Conservation (phyloP, 2,329 filamentous ascomycete species). For the Scedosporium aurantiacum region DNA sequence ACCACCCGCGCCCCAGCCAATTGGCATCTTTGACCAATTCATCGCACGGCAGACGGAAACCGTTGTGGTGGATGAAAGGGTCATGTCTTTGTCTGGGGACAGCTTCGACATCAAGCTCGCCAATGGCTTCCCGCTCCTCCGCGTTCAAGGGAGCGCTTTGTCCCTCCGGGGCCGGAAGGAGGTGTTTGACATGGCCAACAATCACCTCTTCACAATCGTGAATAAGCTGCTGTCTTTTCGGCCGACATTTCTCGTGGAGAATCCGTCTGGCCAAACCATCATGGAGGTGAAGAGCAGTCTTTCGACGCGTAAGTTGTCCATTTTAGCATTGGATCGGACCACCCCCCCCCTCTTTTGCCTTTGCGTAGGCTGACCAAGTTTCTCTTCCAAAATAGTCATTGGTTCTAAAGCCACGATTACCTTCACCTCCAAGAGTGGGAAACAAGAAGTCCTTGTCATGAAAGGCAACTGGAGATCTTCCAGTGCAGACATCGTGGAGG, state of each 20-base stretch:
- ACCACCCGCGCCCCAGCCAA: slow-evolving; percentile 17
- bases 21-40: slow-evolving; percentile 29
- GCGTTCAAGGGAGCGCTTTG: slow-evolving; percentile 43
- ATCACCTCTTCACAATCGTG: slow-evolving; percentile 46
- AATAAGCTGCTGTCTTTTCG: slow-evolving; percentile 41
- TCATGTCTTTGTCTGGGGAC: slow-evolving; percentile 51
- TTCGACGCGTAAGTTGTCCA: slow-evolving; percentile 26
- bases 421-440: slow-evolving; percentile 39
- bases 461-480: slow-evolving; percentile 51
- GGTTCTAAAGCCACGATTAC: slow-evolving; percentile 43
- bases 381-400: slow-evolving; percentile 26
- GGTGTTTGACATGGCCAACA: slow-evolving; percentile 39
- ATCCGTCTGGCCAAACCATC: slow-evolving; percentile 32
- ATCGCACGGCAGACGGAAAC: slow-evolving; percentile 30
- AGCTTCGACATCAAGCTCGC: slow-evolving; percentile 50
- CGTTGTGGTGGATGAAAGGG: slow-evolving; percentile 48
- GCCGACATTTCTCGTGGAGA: slow-evolving; percentile 38
- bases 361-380: neutral
- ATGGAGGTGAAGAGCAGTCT: slow-evolving; percentile 46
- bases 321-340: neutral
- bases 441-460: slow-evolving; percentile 38
- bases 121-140: slow-evolving; percentile 41
- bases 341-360: too few species aligned
- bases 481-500: slow-evolving; percentile 44
- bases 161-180: slow-evolving; percentile 44